phyloP scores from a whole-genome alignment of 495 filamentous ascomycete genomes.

The Cairneyella variabilis region DNA sequence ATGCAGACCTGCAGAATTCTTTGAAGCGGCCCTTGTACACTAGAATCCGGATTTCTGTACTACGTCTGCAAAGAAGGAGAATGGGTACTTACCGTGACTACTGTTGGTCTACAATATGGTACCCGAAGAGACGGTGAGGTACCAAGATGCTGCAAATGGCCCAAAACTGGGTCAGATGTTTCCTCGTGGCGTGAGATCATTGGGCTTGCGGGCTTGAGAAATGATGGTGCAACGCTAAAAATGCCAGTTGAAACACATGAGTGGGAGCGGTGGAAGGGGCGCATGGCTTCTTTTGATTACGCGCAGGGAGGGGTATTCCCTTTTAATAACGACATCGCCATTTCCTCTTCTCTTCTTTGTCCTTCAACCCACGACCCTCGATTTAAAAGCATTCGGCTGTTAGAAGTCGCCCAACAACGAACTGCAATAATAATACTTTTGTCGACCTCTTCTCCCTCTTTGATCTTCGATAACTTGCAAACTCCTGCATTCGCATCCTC shows the following conservation, averaged over 20 bases:
- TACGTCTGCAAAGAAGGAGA: too few relatives aligned
- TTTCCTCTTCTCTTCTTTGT: too few relatives aligned
- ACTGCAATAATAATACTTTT: slow-evolving; percentile 14
- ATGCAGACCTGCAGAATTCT: too few relatives aligned
- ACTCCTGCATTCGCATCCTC: slow-evolving; percentile 4
- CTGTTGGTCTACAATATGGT: too few relatives aligned
- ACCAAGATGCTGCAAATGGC: slow-evolving; percentile 2
- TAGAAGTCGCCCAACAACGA: too few relatives aligned
- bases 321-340: too few relatives aligned
- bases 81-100: too few relatives aligned
- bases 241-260: background rate
- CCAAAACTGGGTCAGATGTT: slow-evolving; percentile 19
- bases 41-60: too few relatives aligned
- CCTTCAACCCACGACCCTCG: too few relatives aligned
- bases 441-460: slow-evolving; percentile 12
- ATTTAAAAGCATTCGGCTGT: too few relatives aligned
- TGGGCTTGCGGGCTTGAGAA: slow-evolving; percentile 3
- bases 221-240: slow-evolving; percentile 18
- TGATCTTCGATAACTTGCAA: background rate
- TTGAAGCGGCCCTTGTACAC: too few relatives aligned
- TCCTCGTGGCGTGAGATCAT: slow-evolving; percentile 23
- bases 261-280: too few relatives aligned
- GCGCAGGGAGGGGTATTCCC: slow-evolving; percentile 3
- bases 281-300: slow-evolving; percentile 12
- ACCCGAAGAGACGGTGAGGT: slow-evolving; percentile 11